Conservation (phyloP, 2,329 filamentous ascomycete genomes). For the Neophaeococcomyces aloes region DNA sequence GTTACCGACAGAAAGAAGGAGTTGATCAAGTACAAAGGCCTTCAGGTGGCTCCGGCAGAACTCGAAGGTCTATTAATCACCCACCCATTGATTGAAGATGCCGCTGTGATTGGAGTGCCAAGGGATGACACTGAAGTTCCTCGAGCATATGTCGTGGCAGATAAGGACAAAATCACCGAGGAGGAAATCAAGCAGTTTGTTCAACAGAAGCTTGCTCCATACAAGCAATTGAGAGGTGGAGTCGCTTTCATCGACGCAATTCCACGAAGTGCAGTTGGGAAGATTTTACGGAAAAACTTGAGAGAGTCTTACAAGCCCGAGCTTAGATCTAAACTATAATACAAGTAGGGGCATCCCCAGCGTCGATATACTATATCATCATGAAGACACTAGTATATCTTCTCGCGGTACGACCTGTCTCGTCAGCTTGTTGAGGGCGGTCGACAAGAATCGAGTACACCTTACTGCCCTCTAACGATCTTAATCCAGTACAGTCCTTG, state of each 20-base stretch:
- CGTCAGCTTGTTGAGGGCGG: too few species aligned
- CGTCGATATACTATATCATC: too few species aligned
- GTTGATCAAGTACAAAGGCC: slow-evolving; percentile 48
- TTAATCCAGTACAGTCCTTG: too few species aligned
- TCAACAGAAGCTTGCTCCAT: slow-evolving; percentile 22
- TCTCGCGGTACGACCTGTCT: too few species aligned
- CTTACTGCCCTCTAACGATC: too few species aligned
- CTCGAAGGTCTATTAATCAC: slow-evolving; percentile 36
- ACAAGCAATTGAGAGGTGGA: slow-evolving; percentile 29
- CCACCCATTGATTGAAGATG: slow-evolving; percentile 34
- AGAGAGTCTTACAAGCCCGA: slow-evolving; percentile 23
- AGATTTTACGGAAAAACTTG: slow-evolving; percentile 28
- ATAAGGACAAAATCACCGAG: slow-evolving; percentile 21
- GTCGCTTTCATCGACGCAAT: slow-evolving; percentile 28
- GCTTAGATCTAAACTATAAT: too few species aligned
- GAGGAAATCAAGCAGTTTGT: slow-evolving; percentile 26
- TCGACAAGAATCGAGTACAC: too few species aligned
- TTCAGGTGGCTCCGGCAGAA: slow-evolving; percentile 41
- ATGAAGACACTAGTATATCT: too few species aligned
- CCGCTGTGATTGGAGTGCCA: slow-evolving; percentile 36
- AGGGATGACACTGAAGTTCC: slow-evolving; percentile 32
- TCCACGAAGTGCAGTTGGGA: slow-evolving; percentile 30
- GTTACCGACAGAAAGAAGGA: slow-evolving; percentile 33
- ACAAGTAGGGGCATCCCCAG: too few species aligned
- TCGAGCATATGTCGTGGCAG: slow-evolving; percentile 34